Conservation (phyloP, 164 flowering plant species). For the Nymphaea colorata region DNA sequence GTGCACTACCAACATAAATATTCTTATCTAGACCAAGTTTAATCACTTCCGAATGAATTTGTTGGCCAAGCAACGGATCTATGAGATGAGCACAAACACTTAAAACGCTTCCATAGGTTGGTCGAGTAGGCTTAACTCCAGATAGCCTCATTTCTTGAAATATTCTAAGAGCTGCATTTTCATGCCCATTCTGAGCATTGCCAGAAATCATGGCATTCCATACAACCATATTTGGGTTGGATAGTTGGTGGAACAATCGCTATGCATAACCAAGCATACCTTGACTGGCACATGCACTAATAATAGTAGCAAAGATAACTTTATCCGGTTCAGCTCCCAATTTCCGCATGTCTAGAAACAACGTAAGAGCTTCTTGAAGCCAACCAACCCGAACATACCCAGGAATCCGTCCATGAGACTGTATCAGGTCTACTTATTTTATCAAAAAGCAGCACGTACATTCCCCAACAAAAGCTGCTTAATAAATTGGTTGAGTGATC, state of each 20-base stretch:
- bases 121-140: conserved; percentile 50
- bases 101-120: conserved; percentile 79
- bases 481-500: too few species aligned
- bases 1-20: conserved; percentile 77
- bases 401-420: conserved; percentile 76
- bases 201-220: conserved; percentile 97
- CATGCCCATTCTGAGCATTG: conserved; percentile 46
- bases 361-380: conserved; percentile 40
- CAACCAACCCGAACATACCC: conserved; percentile 55
- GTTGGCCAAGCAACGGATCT: conserved; percentile 34
- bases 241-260: conserved; percentile 40
- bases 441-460: conserved; percentile 56
- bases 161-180: conserved; percentile 40
- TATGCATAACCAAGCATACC: conserved; percentile 57
- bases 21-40: conserved; percentile 61
- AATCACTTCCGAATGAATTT: conserved; percentile 68
- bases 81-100: conserved; percentile 64
- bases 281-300: conserved; percentile 44
- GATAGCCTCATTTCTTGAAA: conserved; percentile 42
- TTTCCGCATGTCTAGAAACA: conserved; percentile 42
- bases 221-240: conserved; percentile 54
- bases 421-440: conserved; percentile 30
- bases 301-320: conserved; percentile 50
- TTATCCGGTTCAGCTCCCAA: conserved; percentile 45
- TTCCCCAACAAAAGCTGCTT: too few species aligned